These are phyloP conservation scores for Aspergillus hiratsukae DNA, from an alignment of 2,329 filamentous ascomycete species.

Conservation along the genomic window DNA sequence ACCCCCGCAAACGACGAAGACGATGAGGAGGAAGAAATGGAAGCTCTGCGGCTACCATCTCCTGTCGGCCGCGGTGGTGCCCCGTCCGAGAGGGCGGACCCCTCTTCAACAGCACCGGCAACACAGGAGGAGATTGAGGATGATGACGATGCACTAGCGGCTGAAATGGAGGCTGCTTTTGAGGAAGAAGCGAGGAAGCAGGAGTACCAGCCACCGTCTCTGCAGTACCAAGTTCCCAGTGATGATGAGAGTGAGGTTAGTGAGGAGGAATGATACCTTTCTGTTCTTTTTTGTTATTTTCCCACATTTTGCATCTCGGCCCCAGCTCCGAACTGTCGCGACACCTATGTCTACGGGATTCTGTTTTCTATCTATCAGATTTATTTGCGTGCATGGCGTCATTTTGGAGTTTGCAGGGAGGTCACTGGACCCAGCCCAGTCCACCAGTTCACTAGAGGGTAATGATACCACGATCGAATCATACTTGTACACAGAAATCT, in stretches of 20 bases:
- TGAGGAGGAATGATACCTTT: conserved; percentile 54
- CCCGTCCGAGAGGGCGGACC: conserved; percentile 11
- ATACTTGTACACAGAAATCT: background rate
- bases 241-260: conserved; percentile 62
- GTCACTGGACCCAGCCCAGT: conserved; percentile 5
- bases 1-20: conserved; percentile 34
- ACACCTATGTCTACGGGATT: background rate
- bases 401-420: conserved; percentile 9
- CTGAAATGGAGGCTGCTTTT: conserved; percentile 55
- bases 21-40: conserved; percentile 38
- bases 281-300: background rate
- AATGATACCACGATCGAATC: conserved; percentile 13
- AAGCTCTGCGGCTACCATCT: conserved; percentile 34
- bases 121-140: conserved; percentile 29
- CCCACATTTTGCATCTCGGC: conserved; percentile 1
- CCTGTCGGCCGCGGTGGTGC: conserved; percentile 25
- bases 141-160: conserved; percentile 52
- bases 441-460: conserved; percentile 1
- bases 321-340: background rate
- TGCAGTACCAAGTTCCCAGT: conserved; percentile 33
- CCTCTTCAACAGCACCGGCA: conserved; percentile 16
- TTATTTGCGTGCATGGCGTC: conserved; percentile 13
- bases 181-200: conserved; percentile 42
- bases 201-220: conserved; percentile 26
- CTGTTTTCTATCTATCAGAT: background rate